Evolutionary conservation across 352 stramenopile species (phyloP).

Genomic region (Phytophthora fragariae): DNA sequence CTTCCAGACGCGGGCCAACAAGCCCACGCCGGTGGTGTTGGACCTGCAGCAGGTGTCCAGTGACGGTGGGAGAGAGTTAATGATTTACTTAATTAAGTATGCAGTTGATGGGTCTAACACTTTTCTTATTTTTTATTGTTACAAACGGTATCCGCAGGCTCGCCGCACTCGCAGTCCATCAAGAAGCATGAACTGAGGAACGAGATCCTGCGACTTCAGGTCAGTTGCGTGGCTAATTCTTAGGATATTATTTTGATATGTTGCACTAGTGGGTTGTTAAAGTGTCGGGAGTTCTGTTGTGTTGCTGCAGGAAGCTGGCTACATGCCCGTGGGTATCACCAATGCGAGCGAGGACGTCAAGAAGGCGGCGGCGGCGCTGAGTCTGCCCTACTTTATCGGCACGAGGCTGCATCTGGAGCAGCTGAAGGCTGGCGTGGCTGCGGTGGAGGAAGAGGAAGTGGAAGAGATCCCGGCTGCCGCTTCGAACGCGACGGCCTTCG

Average conservation of each 20-base stretch:
- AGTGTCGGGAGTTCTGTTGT: neutral
- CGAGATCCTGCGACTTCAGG: constrained; percentile 70
- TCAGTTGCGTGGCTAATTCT: constrained; percentile 15
- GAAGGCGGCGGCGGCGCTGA: constrained; percentile 60
- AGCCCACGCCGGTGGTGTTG: constrained; percentile 69
- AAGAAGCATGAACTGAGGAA: constrained; percentile 79
- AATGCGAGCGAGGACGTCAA: constrained; percentile 90
- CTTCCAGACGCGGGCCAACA: constrained; percentile 50
- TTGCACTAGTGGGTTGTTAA: neutral
- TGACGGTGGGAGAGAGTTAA: constrained; percentile 48
- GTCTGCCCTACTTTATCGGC: constrained; percentile 82
- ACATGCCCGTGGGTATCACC: constrained; percentile 79
- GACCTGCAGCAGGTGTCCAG: constrained; percentile 80
- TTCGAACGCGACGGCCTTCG: constrained; percentile 11
- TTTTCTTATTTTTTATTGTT: too few species aligned
- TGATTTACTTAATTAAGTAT: too few species aligned
- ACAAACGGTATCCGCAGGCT: constrained; percentile 40
- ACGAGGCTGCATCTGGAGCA: constrained; percentile 54
- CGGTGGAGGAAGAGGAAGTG: constrained; percentile 10
- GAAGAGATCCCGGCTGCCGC: neutral
- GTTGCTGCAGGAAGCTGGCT: constrained; percentile 50
- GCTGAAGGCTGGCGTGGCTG: constrained; percentile 9
- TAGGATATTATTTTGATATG: neutral
- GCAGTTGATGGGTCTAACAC: too few species aligned
- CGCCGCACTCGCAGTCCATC: constrained; percentile 77